These are phyloP conservation scores for Mrakia frigida DNA, from an alignment of 768 basidiomycete genomes.

Conservation along the genomic window DNA sequence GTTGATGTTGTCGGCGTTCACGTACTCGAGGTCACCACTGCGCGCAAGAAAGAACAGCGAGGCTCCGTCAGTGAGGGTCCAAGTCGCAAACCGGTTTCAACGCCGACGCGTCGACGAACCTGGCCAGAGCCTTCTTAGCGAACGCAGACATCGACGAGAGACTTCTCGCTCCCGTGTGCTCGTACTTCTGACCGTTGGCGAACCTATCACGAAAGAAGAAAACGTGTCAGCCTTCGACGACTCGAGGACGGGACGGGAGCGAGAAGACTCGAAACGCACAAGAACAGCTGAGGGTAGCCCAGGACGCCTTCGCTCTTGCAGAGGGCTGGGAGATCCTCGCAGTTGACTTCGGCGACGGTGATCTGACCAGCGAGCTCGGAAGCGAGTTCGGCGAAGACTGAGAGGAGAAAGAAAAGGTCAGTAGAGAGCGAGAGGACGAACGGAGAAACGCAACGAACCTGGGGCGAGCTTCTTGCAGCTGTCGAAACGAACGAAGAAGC, in stretches of 20 bases:
- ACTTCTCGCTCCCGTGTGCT: slow-evolving; percentile 69
- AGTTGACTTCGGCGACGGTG: slow-evolving; percentile 80
- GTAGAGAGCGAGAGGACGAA: not conserved
- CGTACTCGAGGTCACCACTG: slow-evolving; percentile 25
- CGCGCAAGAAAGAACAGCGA: no score
- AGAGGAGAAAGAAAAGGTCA: no score
- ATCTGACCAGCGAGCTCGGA: slow-evolving; percentile 62
- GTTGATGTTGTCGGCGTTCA: slow-evolving; percentile 45
- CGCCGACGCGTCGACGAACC: slow-evolving; percentile 48
- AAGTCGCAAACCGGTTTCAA: not conserved
- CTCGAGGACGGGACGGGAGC: not conserved
- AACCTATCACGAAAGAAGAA: slow-evolving; percentile 39
- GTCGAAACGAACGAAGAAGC: not conserved
- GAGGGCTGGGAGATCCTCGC: slow-evolving; percentile 63
- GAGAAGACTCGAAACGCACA: slow-evolving; percentile 50
- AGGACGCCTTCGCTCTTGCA: slow-evolving; percentile 63
- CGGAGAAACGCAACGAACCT: slow-evolving; percentile 39
- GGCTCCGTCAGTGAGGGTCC: not conserved
- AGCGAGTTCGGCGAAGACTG: slow-evolving; percentile 72
- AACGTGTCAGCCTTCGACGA: not conserved
- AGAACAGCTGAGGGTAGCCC: slow-evolving; percentile 78
- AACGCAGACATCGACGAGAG: slow-evolving; percentile 68
- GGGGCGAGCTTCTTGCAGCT: slow-evolving; percentile 85
- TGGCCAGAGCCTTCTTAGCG: slow-evolving; percentile 64
- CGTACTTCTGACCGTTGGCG: slow-evolving; percentile 56